These are phyloP conservation scores for Setaria viridis DNA, from an alignment of 202 grass and related monocot genomes.

Conservation along the genomic window DNA sequence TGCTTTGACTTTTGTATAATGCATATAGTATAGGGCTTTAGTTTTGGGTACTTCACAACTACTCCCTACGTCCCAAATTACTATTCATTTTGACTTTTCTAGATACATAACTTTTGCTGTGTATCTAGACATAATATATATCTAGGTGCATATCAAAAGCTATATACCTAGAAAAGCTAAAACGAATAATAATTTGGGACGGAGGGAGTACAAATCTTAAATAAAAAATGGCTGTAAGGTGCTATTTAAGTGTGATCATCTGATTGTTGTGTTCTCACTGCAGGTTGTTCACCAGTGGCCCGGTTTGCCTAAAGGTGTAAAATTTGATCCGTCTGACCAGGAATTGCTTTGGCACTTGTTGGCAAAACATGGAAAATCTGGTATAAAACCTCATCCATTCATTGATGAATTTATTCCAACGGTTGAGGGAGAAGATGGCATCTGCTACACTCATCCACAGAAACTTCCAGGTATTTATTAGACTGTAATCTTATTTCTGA, in stretches of 20 bases:
- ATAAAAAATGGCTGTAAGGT: constrained; percentile 26
- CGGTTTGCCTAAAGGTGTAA: constrained; percentile 94
- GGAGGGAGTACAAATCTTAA: neutral
- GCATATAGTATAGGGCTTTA: neutral
- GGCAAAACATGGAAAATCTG: constrained; percentile 61
- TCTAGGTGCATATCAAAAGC: too few species aligned
- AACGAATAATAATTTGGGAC: too few species aligned
- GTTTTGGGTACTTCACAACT: neutral
- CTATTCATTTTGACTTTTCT: too few species aligned
- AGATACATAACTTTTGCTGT: too few species aligned
- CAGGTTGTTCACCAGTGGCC: constrained; percentile 95
- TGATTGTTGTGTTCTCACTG: constrained; percentile 37
- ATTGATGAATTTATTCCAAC: constrained; percentile 93
- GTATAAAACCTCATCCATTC: constrained; percentile 77
- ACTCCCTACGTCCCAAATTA: too few species aligned
- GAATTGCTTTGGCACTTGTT: constrained; percentile 87
- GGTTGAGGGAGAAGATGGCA: constrained; percentile 84
- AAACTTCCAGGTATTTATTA: constrained; percentile 73
- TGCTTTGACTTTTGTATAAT: neutral
- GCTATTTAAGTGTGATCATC: constrained; percentile 14
- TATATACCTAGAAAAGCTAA: too few species aligned
- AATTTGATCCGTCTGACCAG: constrained; percentile 93
- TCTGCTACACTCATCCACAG: constrained; percentile 93
- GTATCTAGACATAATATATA: too few species aligned
- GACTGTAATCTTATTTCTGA: neutral